A percentile compares a stretch with the other conserved stretches of the same genome.
These are phyloP conservation scores for Aspergillus indologenus DNA, from an alignment of 495 filamentous ascomycete genomes.

Conservation along the genomic window DNA sequence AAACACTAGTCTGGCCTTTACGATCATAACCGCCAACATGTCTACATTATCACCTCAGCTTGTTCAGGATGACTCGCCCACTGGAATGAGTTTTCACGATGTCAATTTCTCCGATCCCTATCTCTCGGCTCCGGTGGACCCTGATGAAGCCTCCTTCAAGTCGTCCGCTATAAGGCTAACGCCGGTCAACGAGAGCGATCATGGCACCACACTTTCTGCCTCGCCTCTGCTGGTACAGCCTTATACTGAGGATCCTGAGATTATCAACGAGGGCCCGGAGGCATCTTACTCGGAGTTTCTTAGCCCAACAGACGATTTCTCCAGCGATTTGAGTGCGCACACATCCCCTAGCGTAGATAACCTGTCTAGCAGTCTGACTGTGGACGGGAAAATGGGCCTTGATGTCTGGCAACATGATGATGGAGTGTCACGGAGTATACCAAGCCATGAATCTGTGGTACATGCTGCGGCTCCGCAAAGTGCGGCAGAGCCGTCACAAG, in stretches of 20 bases:
- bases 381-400: slow-evolving; percentile 3
- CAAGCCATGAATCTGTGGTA: not conserved
- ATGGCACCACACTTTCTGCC: slow-evolving; percentile 12
- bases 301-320: slow-evolving; percentile 21
- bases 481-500: slow-evolving; percentile 15
- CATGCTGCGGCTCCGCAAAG: slow-evolving; percentile 4
- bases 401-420: slow-evolving; percentile 15
- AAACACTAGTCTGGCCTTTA: not conserved
- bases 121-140: slow-evolving; percentile 39
- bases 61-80: slow-evolving; percentile 22
- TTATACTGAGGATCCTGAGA: slow-evolving; percentile 6
- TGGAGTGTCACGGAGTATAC: slow-evolving; percentile 1
- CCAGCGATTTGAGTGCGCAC: slow-evolving; percentile 21
- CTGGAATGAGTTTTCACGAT: slow-evolving; percentile 13
- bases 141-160: slow-evolving; percentile 38
- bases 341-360: slow-evolving; percentile 20
- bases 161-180: slow-evolving; percentile 37
- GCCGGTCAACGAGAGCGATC: slow-evolving; percentile 20
- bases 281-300: slow-evolving; percentile 23
- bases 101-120: slow-evolving; percentile 32
- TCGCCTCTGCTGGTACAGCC: slow-evolving; percentile 11
- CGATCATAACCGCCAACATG: slow-evolving; percentile 10
- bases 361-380: slow-evolving; percentile 5
- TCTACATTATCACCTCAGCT: slow-evolving; percentile 30
- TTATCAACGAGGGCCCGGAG: slow-evolving; percentile 10